Conservation (phyloP, 768 basidiomycete species). For the Tricholoma saponaceum region DNA sequence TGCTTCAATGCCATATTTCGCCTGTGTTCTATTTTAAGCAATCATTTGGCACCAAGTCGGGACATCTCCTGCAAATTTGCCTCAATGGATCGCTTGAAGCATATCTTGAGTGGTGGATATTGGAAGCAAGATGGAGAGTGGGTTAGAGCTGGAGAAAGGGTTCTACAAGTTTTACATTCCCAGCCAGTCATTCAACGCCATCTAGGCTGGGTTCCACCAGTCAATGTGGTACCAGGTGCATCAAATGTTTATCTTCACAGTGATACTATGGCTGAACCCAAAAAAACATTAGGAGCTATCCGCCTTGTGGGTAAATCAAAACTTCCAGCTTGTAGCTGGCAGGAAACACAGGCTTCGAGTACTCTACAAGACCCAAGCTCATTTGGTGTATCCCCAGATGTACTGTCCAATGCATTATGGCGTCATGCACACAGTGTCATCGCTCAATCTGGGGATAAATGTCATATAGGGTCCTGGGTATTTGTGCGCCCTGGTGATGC, state of each 20-base stretch:
- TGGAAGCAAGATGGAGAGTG: constrained; percentile 17
- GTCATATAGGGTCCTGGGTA: no score
- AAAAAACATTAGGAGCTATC: constrained; percentile 2
- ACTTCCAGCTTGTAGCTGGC: not conserved
- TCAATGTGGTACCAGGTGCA: not conserved
- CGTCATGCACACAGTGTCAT: no score
- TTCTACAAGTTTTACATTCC: constrained; percentile 8
- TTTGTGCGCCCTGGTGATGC: no score
- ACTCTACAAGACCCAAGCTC: no score
- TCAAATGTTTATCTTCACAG: no score
- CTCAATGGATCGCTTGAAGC: constrained; percentile 22
- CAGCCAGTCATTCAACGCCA: constrained; percentile 15
- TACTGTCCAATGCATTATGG: no score
- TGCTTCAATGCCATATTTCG: constrained; percentile 36
- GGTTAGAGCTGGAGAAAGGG: constrained; percentile 14
- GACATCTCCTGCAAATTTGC: constrained; percentile 26
- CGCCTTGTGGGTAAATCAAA: constrained; percentile 1
- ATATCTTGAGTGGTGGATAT: constrained; percentile 24
- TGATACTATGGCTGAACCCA: not conserved
- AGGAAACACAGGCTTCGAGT: not conserved
- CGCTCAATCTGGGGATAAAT: no score
- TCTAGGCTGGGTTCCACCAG: constrained; percentile 13
- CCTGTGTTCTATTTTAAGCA: constrained; percentile 26
- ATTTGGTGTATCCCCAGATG: no score
- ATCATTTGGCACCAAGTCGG: constrained; percentile 35